Percentiles rank a stretch among this genome's conserved stretches.
Conservation (phyloP, 257 asterid species). For the Hygrophila difformis region DNA sequence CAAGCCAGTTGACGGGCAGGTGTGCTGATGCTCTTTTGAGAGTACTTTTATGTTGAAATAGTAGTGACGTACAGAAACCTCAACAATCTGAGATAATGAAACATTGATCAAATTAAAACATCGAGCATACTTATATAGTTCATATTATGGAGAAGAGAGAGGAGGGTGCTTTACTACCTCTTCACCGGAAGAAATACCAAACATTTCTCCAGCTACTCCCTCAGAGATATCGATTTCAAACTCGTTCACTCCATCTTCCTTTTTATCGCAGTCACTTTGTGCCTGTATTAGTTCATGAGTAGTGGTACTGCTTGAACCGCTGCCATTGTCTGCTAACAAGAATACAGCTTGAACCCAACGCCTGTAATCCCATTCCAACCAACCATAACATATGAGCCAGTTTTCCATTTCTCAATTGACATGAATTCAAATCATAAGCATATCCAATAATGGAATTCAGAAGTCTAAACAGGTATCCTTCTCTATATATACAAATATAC, state of each 20-base stretch:
- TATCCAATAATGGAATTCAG: too few relatives aligned
- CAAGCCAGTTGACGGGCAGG: conserved; percentile 86
- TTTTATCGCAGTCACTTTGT: conserved; percentile 13
- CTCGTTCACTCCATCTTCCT: conserved; percentile 22
- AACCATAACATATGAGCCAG: background rate
- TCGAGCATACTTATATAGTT: background rate
- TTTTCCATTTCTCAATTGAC: background rate
- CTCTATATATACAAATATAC: too few relatives aligned
- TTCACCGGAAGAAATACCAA: conserved; percentile 53
- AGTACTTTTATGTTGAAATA: conserved; percentile 66
- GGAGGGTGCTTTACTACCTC: conserved; percentile 41
- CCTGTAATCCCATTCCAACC: conserved; percentile 34
- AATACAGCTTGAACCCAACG: conserved; percentile 98
- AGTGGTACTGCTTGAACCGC: conserved; percentile 12
- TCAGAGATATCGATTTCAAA: conserved; percentile 67
- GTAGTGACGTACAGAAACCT: conserved; percentile 34
- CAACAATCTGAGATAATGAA: conserved; percentile 33
- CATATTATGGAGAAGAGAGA: conserved; percentile 6
- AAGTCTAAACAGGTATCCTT: background rate
- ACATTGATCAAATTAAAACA: background rate
- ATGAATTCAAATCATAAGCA: background rate
- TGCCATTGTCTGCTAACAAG: conserved; percentile 20
- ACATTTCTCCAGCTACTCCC: conserved; percentile 71
- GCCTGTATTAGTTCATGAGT: conserved; percentile 17
- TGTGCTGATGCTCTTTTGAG: conserved; percentile 80